phyloP scores from a whole-genome alignment of 2,329 filamentous ascomycete species.

The Huntiella omanensis region DNA sequence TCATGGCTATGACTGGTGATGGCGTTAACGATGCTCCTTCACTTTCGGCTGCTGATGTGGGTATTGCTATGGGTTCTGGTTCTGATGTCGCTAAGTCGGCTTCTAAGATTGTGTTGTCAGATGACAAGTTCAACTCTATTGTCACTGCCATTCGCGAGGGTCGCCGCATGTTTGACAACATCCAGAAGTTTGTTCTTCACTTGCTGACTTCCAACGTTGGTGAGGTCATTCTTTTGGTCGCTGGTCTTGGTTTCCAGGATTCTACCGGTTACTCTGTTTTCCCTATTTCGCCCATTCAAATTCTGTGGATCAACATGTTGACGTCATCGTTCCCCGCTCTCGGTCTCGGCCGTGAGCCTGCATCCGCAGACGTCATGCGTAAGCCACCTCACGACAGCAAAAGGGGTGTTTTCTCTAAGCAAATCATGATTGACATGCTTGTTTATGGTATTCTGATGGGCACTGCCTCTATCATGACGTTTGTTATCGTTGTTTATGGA shows the following conservation, averaged over 20 bases:
- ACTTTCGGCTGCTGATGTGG: slow-evolving; percentile 63
- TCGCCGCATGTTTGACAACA: slow-evolving; percentile 72
- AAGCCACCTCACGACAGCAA: slow-evolving; percentile 55
- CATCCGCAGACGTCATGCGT: slow-evolving; percentile 57
- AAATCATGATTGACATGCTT: slow-evolving; percentile 62
- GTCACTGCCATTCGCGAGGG: slow-evolving; percentile 69
- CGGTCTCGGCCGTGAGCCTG: slow-evolving; percentile 64
- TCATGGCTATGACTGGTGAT: slow-evolving; percentile 77
- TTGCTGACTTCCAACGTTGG: slow-evolving; percentile 66
- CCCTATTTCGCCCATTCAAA: slow-evolving; percentile 67
- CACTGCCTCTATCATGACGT: slow-evolving; percentile 43
- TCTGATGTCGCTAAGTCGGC: slow-evolving; percentile 76
- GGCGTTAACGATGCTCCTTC: slow-evolving; percentile 77
- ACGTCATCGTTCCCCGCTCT: slow-evolving; percentile 78
- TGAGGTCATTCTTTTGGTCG: slow-evolving; percentile 62
- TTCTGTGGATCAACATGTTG: slow-evolving; percentile 89
- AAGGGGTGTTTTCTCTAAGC: slow-evolving; percentile 55
- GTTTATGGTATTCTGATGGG: slow-evolving; percentile 68
- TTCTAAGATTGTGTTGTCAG: slow-evolving; percentile 62
- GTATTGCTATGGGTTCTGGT: slow-evolving; percentile 79
- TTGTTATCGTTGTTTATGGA: slow-evolving; percentile 45
- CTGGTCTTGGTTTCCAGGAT: slow-evolving; percentile 70
- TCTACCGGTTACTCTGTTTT: slow-evolving; percentile 55
- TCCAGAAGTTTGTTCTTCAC: slow-evolving; percentile 73
- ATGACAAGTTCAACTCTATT: slow-evolving; percentile 79